phyloP scores from a whole-genome alignment of 768 basidiomycete genomes.

The Suillus tomentosus region DNA sequence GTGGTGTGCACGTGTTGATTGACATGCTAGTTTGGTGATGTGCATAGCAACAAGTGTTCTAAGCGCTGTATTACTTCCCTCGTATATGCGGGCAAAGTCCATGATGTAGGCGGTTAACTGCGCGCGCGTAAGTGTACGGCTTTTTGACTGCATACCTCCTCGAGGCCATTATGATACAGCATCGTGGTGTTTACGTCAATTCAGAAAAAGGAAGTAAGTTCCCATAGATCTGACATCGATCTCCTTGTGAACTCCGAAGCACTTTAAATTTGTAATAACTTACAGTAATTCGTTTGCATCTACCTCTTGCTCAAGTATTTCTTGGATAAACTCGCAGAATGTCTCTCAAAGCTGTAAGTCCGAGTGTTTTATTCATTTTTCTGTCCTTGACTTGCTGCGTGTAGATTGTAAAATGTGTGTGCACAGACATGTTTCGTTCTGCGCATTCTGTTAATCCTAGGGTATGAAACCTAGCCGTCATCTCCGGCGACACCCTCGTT shows the following conservation, averaged over 20 bases:
- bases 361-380: background rate
- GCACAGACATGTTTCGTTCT: background rate
- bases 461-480: conserved; percentile 60
- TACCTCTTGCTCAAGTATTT: conserved; percentile 12
- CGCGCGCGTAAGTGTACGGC: background rate
- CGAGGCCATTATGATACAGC: background rate
- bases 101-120: background rate
- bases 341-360: conserved; percentile 76
- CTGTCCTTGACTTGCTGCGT: background rate
- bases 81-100: background rate
- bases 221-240: conserved; percentile 10
- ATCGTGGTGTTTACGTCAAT: background rate
- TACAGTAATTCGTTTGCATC: conserved; percentile 6
- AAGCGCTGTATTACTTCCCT: background rate
- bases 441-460: conserved; percentile 22
- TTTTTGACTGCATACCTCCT: conserved; percentile 5
- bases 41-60: background rate
- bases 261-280: conserved; percentile 8
- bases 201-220: conserved; percentile 12
- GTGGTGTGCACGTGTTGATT: conserved; percentile 24
- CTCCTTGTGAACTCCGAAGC: background rate
- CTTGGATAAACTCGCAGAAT: conserved; percentile 37
- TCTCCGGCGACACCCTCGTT: conserved; percentile 89
- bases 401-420: conserved; percentile 65
- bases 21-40: conserved; percentile 9